Conservation (phyloP, 768 basidiomycete species). For the Suillus clintonianus region DNA sequence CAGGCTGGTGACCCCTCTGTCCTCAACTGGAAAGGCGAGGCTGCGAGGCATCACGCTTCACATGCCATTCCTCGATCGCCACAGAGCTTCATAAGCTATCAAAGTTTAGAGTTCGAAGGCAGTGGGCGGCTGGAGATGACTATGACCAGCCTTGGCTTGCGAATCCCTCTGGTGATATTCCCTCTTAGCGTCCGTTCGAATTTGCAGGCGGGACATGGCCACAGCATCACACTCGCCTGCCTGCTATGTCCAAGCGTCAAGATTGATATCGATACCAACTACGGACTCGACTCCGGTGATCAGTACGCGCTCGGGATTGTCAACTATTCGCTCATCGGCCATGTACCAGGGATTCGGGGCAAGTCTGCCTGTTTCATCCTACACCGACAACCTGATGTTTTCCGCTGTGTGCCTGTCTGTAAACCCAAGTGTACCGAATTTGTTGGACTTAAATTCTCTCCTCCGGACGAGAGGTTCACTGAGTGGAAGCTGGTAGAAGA, state of each 20-base stretch:
- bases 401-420: not conserved
- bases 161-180: not conserved
- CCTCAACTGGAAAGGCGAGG: constrained; percentile 4
- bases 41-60: not conserved
- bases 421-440: not conserved
- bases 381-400: not conserved
- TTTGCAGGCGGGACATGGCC: not conserved
- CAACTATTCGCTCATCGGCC: not conserved
- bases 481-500: not conserved
- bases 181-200: not conserved
- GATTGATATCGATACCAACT: not conserved
- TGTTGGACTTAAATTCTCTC: not conserved
- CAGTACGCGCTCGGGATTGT: not conserved
- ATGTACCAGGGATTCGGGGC: not conserved
- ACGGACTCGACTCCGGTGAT: not conserved
- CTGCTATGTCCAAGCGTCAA: not conserved
- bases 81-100: not conserved
- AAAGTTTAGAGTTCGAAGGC: not conserved
- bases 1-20: constrained; percentile 7
- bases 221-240: not conserved
- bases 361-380: not conserved
- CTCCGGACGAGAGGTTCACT: not conserved
- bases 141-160: constrained; percentile 1
- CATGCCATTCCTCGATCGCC: not conserved
- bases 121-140: not conserved